Conservation (phyloP, 1,284 basidiomycete species). For the Farysia itapuensis region DNA sequence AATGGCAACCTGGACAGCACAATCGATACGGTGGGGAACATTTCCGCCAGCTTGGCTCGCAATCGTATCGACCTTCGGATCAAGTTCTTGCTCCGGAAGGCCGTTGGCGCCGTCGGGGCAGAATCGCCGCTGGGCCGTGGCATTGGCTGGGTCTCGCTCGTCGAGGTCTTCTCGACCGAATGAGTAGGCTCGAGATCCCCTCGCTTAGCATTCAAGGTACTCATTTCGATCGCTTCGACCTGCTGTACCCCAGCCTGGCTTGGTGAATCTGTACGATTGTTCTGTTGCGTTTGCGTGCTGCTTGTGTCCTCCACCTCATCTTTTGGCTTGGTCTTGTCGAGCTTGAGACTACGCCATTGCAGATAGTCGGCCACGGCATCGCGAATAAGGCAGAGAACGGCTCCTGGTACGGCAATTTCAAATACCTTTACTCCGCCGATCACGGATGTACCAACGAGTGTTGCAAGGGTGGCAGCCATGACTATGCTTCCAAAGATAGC, state of each 20-base stretch:
- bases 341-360: constrained; percentile 12
- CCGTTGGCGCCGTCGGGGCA: neutral
- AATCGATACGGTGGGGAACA: constrained; percentile 76
- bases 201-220: constrained; percentile 13
- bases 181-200: constrained; percentile 3
- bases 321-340: constrained; percentile 4
- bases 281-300: neutral
- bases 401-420: constrained; percentile 81
- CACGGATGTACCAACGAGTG: constrained; percentile 67
- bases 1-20: constrained; percentile 75
- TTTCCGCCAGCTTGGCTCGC: constrained; percentile 4
- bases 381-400: constrained; percentile 70
- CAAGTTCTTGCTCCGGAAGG: constrained; percentile 5
- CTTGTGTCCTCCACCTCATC: constrained; percentile 5
- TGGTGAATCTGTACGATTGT: neutral
- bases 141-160: neutral
- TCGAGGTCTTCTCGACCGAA: neutral
- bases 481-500: constrained; percentile 64
- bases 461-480: constrained; percentile 65
- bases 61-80: constrained; percentile 10
- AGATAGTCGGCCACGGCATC: constrained; percentile 69
- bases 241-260: constrained; percentile 4
- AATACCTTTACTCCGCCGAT: constrained; percentile 66
- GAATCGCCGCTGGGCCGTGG: neutral
- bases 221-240: constrained; percentile 22